Evolutionary conservation across 495 filamentous ascomycete genomes (phyloP), one percentile per base, ranked within the genome.

Genomic region (Lasiosphaeria ovina): DNA sequence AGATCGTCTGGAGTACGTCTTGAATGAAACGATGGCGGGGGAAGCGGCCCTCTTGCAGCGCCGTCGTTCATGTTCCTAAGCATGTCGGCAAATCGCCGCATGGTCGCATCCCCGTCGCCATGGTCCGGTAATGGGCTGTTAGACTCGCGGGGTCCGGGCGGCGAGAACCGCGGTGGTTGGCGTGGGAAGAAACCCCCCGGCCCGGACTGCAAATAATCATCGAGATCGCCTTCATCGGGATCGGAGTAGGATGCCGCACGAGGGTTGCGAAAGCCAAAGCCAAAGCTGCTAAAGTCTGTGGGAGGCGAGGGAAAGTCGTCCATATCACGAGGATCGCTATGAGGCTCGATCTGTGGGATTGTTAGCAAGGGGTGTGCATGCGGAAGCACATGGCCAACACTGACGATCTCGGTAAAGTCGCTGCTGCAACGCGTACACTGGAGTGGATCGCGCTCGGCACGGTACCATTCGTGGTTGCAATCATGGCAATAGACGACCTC

Each of bases 331-430:
- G 75, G 76, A 54, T 83, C 80, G 45, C 71, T 73, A 1, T 69
- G 69, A 16, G 64, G 54, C 4, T 72, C 76, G 38, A 81, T 67
- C 76, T 80, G 40, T 32, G 2, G n/a, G 8, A 3, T 11, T 14
- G 64, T 76, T 59, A 72, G 75, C 45, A 51, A 35, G 16, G 32
- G 35, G 32, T 11, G 44, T 47, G 55, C 56, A n/a, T 16, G 45
- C 16, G 32, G 1, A 47, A 65, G 57, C 52, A 55, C 16, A 57
- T 9, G 45, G 35, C 33, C 16, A 36, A 47, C 48, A 79, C 85
- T 60, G 70, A 91, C 93, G 60, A 97, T 93, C 75, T 98, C 91
- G 6, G 84, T 89, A 69, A 89, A 86, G 6, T 95, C 89, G n/a
- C 84, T 83, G 11, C 79, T 60, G 68, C 94, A 98, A 7, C 74